Evolutionary conservation across 768 basidiomycete species (phyloP), one percentile per base, ranked within the genome.

Genomic region (Rhodotorula toruloides): DNA sequence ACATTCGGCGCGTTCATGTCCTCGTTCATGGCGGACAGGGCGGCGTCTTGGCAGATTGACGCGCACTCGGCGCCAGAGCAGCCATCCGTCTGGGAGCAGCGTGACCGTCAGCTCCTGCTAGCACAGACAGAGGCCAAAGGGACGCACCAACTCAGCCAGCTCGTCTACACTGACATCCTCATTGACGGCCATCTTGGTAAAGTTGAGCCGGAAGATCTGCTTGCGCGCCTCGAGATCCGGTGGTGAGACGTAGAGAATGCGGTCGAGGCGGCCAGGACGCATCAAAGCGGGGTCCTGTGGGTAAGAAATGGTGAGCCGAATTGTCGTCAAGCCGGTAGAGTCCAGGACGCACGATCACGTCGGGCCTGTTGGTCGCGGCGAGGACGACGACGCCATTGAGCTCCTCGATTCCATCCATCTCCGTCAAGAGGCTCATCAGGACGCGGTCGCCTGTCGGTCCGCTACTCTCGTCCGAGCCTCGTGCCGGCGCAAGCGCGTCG

Each of bases 391-490:
- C 96, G 0, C 93, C 92, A 25, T 88, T 81, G 27, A 98, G 81
- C 78, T 94, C 91, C 77, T 97, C 90, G 1, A 98, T 89, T 27
- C 96, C 96, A 75, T 98, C 96, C 91, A 98, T 98, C 76, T 99
- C 96, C 75, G 94, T 98, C 61, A 99, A 77, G 19, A 99, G 81
- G 66, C 86, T 94, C 3, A 93, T 93, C 13, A 99, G 82, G 19
- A 97, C 91, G 13, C 96, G 92, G 72, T 90, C 88, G 72, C 91
- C 88, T 12, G 69, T 66, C 0, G 85, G 81, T 1, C 83, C 82
- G 2, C 80, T 78, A 10, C 79, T 77, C 47, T 85, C 85, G 4
- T 83, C 82, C 0, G 79, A 75, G 0, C 82, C 81, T 39, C 96
- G 84, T 1, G 90, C 86, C 1, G 85, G 84, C 4, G 89, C 93